phyloP scores from a whole-genome alignment of 306 rosid genomes.

The Quercus gilva region DNA sequence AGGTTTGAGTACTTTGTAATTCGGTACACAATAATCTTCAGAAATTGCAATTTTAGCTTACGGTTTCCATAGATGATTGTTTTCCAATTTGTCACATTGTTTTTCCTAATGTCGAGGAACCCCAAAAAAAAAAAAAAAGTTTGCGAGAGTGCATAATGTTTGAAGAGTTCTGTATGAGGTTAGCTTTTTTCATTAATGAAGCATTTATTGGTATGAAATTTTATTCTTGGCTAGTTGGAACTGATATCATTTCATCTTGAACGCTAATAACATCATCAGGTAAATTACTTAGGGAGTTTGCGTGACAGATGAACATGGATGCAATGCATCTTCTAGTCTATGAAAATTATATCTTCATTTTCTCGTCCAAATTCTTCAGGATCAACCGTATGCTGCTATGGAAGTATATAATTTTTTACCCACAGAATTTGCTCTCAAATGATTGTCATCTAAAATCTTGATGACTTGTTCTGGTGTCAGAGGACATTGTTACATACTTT shows the following conservation, averaged over 20 bases:
- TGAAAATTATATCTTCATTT: too few relatives aligned
- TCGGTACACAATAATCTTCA: conserved; percentile 66
- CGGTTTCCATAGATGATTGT: conserved; percentile 53
- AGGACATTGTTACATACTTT: background rate
- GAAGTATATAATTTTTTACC: background rate
- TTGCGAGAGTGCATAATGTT: conserved; percentile 61
- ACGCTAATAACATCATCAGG: background rate
- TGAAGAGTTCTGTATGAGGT: conserved; percentile 33
- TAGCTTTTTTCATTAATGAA: conserved; percentile 21
- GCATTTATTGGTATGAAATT: conserved; percentile 21
- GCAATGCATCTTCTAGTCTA: background rate
- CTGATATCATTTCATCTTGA: background rate
- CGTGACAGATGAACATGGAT: background rate
- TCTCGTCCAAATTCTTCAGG: background rate
- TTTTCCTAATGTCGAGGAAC: conserved; percentile 42
- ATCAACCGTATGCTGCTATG: background rate
- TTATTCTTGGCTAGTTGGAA: background rate
- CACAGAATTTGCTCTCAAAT: background rate
- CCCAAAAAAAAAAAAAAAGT: conserved; percentile 6
- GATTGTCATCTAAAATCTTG: background rate
- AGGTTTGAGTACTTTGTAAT: conserved; percentile 57
- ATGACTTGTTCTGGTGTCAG: background rate
- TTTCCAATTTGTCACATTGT: conserved; percentile 44
- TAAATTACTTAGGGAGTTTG: background rate
- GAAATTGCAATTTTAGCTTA: conserved; percentile 43